Conservation (phyloP, 2,329 filamentous ascomycete species). For the Nakataea oryzae region DNA sequence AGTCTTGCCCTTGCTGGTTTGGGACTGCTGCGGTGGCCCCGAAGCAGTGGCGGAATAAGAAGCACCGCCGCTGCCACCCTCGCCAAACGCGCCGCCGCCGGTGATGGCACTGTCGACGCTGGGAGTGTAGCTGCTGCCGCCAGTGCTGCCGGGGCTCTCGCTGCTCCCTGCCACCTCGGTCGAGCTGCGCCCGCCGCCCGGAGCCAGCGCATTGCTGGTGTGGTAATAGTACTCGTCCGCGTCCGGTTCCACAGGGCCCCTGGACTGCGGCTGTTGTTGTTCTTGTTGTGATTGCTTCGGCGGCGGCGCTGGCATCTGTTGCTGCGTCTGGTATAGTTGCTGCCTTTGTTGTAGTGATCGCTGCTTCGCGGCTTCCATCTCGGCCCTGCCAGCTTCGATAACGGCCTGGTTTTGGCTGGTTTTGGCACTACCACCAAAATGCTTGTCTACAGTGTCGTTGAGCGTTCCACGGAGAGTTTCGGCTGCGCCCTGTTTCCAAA, state of each 20-base stretch:
- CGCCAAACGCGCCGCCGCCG: background rate
- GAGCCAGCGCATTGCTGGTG: background rate
- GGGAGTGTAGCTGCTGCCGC: conserved; percentile 19
- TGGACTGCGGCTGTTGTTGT: background rate
- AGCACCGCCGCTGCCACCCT: background rate
- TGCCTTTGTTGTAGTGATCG: background rate
- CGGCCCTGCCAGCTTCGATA: conserved; percentile 1
- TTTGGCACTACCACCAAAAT: background rate
- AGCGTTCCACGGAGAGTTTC: background rate
- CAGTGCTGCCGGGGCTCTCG: conserved; percentile 33
- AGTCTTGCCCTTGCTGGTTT: background rate
- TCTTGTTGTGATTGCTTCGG: background rate
- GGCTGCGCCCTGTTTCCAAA: background rate
- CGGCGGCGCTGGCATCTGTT: background rate
- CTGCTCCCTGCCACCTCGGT: conserved; percentile 45
- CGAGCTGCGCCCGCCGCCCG: conserved; percentile 5
- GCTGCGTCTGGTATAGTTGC: background rate
- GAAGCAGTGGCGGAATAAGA: background rate
- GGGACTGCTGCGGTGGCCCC: background rate
- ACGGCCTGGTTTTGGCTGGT: background rate
- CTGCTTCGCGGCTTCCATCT: conserved; percentile 1
- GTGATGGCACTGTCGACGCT: background rate
- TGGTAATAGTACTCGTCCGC: background rate
- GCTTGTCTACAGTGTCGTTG: background rate
- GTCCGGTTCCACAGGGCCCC: background rate